Base-by-base conservation (phyloP, 1,284 basidiomycete genomes). In the Leccinum solheimii region DNA sequence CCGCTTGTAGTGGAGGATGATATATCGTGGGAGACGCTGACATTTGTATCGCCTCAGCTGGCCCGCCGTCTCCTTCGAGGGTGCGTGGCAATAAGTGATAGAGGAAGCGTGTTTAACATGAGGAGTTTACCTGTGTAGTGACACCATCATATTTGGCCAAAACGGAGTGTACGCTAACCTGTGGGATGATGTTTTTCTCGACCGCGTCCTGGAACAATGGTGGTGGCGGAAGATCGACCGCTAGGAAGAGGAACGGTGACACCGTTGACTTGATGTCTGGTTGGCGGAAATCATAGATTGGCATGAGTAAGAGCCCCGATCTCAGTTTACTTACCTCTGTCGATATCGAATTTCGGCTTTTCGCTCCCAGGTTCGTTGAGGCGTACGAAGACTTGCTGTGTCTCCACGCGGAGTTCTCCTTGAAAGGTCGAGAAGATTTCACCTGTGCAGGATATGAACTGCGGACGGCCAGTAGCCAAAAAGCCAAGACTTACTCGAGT, bases 101-200 rank as follows among this genome's bases (percentile, higher is more conserved):
- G 34, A 48, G 55, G 55, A 57, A 64, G 57, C 65, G 63, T 61
- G 69, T 65, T 48, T 49, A 59, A 61, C 66, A 61, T 62, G 66
- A 62, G 57, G 56, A 62, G 65, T 79, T 73, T 65, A 90, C 93
- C 81, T 95, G 92, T 14, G 94, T 92, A 8, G 90, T 92, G 68
- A 79, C 81, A 32, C 97, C 97, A 75, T 99, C 95, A 77, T 97
- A 99, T 78, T 99, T 99, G 51, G 92, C 86, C n/a, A 99, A 83
- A 10, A 99, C 88, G 14, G 90, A 87, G 55, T 95, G 87, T 62
- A 99, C 88, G 54, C 90, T 91, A 52, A 98, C 94, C 82, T 99
- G 97, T 19, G 97, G 97, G 63, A 99, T 97, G 75, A 98, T 98
- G 74, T 98, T 98, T 78, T 98, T 97, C 78, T 97, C 94, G 54